Evolutionary conservation across 306 rosid species (phyloP), one percentile per base, ranked within the genome.

Genomic region (Quercus rubra): DNA sequence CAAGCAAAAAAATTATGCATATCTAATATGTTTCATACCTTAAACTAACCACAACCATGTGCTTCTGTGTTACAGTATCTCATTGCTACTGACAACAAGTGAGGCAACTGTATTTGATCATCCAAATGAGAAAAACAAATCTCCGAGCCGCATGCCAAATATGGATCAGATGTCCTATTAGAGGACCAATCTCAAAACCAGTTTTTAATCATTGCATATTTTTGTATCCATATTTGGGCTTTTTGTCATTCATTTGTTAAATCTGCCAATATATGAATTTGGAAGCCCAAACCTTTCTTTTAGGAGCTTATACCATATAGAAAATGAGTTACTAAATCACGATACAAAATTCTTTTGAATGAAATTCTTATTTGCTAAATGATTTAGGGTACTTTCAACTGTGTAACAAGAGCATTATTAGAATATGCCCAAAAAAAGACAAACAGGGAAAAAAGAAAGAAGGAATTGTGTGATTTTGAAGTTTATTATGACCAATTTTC

Each of bases 81-180:
- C 98, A 4, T 82, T 92, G 89, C 87, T 95, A 56, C 81, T 95
- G 89, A 85, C 99, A 0, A 95, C 99, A 55, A 87, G 92, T 5
- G 99, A 92, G 81, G 99, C 96, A 71, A 54, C 87, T 55, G 84
- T 94, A 14, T 87, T 94, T 69, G 97, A 86, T 3, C 81, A 59
- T 55, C 80, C 85, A 3, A 74, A 78, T 14, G 90, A 88, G 41
- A 85, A 85, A 85, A 81, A 89, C 57, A 90, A 84, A 75, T 84
- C 91, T 80, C 90, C 97, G 0, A 89, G 93, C 78, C 82, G 94
- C 51, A 88, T 92, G 82, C 89, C 94, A 5, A 85, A 92, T 76
- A 83, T 94, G 97, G 93, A 85, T 77, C 89, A 82, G 12, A 83
- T 88, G 88, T 92, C 63, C 71, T 85, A 75, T 75, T 91, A 85